phyloP scores from a whole-genome alignment of 495 filamentous ascomycete species.

The Aspergillus funiculosus region DNA sequence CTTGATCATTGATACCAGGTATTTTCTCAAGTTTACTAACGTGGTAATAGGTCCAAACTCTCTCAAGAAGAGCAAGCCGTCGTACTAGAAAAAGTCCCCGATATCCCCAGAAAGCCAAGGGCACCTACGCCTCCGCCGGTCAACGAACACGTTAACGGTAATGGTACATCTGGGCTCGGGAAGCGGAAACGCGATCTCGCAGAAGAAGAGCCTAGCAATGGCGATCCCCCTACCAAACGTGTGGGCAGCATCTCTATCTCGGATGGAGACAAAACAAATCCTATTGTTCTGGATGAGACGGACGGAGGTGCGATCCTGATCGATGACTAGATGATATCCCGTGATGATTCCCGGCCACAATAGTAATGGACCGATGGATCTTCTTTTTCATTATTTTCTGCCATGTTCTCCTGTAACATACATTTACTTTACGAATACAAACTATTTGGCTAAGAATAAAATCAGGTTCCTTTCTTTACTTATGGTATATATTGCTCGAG shows the following conservation, averaged over 20 bases:
- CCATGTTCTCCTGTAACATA: constrained; percentile 11
- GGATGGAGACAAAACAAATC: constrained; percentile 31
- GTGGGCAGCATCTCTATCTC: constrained; percentile 26
- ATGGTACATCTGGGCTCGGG: constrained; percentile 22
- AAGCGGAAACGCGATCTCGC: constrained; percentile 45
- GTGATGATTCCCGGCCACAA: background rate
- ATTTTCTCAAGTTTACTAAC: no score
- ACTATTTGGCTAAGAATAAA: constrained; percentile 2
- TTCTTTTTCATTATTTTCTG: background rate
- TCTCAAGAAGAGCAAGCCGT: constrained; percentile 40
- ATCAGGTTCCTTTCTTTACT: background rate
- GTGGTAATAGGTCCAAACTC: constrained; percentile 20
- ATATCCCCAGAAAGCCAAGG: constrained; percentile 50
- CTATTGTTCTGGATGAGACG: constrained; percentile 51
- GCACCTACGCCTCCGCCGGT: constrained; percentile 9
- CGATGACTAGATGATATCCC: constrained; percentile 47
- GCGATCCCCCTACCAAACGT: constrained; percentile 41
- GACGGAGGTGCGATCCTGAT: constrained; percentile 68
- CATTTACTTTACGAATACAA: constrained; percentile 1
- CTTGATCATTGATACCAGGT: no score
- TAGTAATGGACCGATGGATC: background rate
- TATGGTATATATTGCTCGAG: no score
- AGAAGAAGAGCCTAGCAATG: constrained; percentile 35
- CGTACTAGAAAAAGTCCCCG: constrained; percentile 36
- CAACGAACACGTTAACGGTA: constrained; percentile 24